A percentile compares a stretch with the other conserved stretches of the same genome.
phyloP scores from a whole-genome alignment of 2,329 filamentous ascomycete genomes.

The Pseudocercospora vitis region DNA sequence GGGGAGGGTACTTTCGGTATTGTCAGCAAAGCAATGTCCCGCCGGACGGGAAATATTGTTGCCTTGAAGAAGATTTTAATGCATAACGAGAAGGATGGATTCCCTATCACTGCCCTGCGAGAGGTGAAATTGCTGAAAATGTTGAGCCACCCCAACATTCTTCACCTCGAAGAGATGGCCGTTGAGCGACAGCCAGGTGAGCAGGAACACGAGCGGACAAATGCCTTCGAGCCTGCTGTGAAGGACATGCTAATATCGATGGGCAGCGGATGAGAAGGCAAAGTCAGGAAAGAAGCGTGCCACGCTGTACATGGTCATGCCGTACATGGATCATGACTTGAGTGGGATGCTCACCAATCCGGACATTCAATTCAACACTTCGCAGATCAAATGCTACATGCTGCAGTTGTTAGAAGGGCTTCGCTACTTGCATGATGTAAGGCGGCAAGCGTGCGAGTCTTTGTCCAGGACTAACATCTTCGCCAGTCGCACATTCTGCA shows the following conservation, averaged over 20 bases:
- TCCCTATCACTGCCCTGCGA: constrained; percentile 95
- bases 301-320: constrained; percentile 97
- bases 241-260: constrained; percentile 8
- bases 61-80: constrained; percentile 98
- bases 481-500: constrained; percentile 71
- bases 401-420: constrained; percentile 87
- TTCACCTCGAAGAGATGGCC: constrained; percentile 92
- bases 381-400: constrained; percentile 98
- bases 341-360: constrained; percentile 95
- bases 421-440: constrained; percentile 78
- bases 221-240: constrained; percentile 6
- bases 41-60: constrained; percentile 70
- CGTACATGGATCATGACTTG: constrained; percentile 99
- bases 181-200: constrained; percentile 81
- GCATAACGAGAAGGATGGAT: constrained; percentile 99
- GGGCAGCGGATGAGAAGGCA: constrained; percentile 34
- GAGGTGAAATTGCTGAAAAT: constrained; percentile 98
- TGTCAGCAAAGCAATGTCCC: constrained; percentile 84
- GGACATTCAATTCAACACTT: constrained; percentile 77
- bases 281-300: constrained; percentile 58
- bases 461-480: neutral
- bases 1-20: constrained; percentile 97
- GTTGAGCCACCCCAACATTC: constrained; percentile 84
- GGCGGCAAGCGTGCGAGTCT: constrained; percentile 7
- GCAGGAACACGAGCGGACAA: constrained; percentile 8